A percentile compares a stretch with the other conserved stretches of the same genome.
phyloP scores from a whole-genome alignment of 2,329 filamentous ascomycete species.

The Alternaria longipes region DNA sequence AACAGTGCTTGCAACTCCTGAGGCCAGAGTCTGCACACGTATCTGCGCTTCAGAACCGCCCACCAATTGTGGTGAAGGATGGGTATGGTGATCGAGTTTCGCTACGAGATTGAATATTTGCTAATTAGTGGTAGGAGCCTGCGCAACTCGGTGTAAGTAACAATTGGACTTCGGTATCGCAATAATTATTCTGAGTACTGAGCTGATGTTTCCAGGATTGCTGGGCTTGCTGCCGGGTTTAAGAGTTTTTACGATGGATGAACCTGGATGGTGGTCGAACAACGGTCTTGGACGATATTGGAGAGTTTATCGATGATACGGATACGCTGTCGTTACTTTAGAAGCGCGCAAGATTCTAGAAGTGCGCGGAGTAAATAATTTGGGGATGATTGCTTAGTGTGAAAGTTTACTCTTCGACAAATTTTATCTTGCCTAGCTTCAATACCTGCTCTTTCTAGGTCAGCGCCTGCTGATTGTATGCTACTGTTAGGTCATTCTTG shows the following conservation, averaged over 20 bases:
- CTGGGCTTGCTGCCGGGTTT: neutral
- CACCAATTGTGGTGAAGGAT: neutral
- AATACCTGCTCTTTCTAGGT: neutral
- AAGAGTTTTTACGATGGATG: neutral
- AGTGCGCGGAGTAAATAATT: no score
- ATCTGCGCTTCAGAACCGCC: neutral
- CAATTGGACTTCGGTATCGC: no score
- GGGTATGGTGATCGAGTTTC: neutral
- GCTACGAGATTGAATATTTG: neutral
- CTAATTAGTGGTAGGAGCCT: neutral
- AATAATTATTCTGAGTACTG: no score
- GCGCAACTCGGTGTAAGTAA: constrained; percentile 1
- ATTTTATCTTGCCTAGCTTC: neutral
- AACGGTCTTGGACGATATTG: no score
- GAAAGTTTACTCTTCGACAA: neutral
- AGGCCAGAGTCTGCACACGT: neutral
- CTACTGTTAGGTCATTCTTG: neutral
- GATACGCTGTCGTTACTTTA: no score
- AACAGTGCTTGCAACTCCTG: neutral
- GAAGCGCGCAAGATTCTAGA: no score
- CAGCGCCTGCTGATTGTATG: neutral
- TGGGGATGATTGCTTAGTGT: no score
- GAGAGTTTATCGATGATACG: no score
- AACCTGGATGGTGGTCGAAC: neutral
- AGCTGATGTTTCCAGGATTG: neutral